Percentiles rank a stretch among this genome's conserved stretches.
Evolutionary conservation across 176 grass and related monocot species (phyloP).

Genomic region (Luzula sylvatica): DNA sequence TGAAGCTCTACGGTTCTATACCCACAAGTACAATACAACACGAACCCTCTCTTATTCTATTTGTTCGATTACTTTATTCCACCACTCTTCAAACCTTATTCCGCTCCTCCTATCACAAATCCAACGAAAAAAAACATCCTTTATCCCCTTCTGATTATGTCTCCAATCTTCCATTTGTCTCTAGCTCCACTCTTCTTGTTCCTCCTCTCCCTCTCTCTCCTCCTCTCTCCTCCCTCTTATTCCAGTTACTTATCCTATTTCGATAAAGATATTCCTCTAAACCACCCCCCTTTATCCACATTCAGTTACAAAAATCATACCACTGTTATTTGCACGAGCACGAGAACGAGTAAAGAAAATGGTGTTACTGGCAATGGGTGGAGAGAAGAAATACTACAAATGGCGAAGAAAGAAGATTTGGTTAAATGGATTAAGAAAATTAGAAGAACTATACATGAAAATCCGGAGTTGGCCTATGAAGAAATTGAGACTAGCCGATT

Average conservation of each 20-base stretch:
- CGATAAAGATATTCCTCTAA: constrained; percentile 14
- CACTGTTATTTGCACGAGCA: background rate
- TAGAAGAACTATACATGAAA: constrained; percentile 74
- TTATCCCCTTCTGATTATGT: background rate
- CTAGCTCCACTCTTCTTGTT: background rate
- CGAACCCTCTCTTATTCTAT: background rate
- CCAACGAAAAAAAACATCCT: background rate
- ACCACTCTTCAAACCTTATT: background rate
- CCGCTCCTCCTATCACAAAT: background rate
- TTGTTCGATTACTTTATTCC: background rate
- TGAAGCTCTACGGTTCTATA: background rate
- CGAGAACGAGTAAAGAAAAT: too few relatives aligned
- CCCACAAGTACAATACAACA: background rate
- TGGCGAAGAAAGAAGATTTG: constrained; percentile 36
- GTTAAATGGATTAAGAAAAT: constrained; percentile 42
- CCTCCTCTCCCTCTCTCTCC: background rate
- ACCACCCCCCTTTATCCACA: background rate
- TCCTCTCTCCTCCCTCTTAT: background rate
- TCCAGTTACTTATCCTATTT: background rate
- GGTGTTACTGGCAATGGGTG: constrained; percentile 20
- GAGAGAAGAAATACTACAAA: constrained; percentile 55
- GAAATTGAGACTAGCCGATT: constrained; percentile 84
- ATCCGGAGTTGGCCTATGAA: constrained; percentile 88
- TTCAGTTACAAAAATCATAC: background rate
- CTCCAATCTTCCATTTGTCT: constrained; percentile 1